Conservation (phyloP, 805 yeast species). For the Debaryomyces hansenii region DNA sequence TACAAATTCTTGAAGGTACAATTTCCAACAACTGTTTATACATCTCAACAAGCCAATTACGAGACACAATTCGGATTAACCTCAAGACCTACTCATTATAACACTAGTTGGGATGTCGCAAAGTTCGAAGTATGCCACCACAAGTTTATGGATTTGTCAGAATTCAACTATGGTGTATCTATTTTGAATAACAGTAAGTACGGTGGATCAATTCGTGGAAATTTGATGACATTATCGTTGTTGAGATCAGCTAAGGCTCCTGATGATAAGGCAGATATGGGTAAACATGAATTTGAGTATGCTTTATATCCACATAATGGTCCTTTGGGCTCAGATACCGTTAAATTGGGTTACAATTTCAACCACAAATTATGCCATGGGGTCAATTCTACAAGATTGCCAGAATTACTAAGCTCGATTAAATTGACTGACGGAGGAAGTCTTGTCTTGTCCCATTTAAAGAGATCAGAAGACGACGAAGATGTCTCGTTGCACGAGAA, state of each 20-base stretch:
- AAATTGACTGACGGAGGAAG: constrained; percentile 41
- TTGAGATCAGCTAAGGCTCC: constrained; percentile 93
- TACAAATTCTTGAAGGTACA: constrained; percentile 91
- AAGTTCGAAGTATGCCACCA: constrained; percentile 95
- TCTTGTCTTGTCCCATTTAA: constrained; percentile 71
- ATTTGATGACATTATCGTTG: constrained; percentile 79
- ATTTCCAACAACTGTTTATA: constrained; percentile 82
- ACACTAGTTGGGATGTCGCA: constrained; percentile 95
- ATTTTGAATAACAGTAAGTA: constrained; percentile 82
- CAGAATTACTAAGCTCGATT: constrained; percentile 18
- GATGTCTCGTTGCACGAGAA: constrained; percentile 48
- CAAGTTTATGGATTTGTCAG: constrained; percentile 90
- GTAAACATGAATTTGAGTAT: constrained; percentile 76
- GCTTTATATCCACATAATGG: constrained; percentile 85
- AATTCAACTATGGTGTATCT: constrained; percentile 82
- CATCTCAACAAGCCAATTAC: constrained; percentile 71
- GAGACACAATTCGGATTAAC: constrained; percentile 95
- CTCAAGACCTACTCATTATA: constrained; percentile 89
- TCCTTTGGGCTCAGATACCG: constrained; percentile 59
- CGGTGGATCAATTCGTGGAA: constrained; percentile 94
- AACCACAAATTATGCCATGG: constrained; percentile 49
- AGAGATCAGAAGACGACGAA: constrained; percentile 84
- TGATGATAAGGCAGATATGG: constrained; percentile 94
- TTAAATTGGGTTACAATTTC: constrained; percentile 75
- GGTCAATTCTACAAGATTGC: constrained; percentile 11